phyloP scores from a whole-genome alignment of 2,329 filamentous ascomycete genomes.

The Ceratocystis eucalypticola region DNA sequence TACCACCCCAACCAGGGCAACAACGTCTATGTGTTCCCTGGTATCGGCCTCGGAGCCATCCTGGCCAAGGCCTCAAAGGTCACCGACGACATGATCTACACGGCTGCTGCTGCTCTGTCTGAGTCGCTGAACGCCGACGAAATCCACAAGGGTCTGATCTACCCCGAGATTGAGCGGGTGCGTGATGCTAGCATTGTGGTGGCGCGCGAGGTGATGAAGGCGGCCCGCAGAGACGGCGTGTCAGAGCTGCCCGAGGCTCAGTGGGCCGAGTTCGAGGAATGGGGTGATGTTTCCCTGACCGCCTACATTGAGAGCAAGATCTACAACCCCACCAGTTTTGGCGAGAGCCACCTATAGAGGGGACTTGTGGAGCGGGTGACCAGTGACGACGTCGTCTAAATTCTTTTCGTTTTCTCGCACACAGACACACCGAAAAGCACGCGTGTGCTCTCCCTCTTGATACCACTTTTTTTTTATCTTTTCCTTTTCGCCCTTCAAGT shows the following conservation, averaged over 20 bases:
- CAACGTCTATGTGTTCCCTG: constrained; percentile 89
- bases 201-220: constrained; percentile 83
- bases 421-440: neutral
- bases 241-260: constrained; percentile 53
- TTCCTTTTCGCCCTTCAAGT: neutral
- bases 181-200: constrained; percentile 79
- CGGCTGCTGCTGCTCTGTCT: constrained; percentile 69
- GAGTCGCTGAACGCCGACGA: constrained; percentile 70
- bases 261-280: constrained; percentile 61
- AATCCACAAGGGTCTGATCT: constrained; percentile 69
- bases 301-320: constrained; percentile 46
- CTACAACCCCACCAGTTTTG: constrained; percentile 43
- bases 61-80: constrained; percentile 74
- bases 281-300: constrained; percentile 49
- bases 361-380: constrained; percentile 22
- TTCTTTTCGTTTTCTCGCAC: neutral
- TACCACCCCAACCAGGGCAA: constrained; percentile 76
- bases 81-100: constrained; percentile 95
- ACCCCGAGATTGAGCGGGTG: constrained; percentile 82
- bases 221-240: constrained; percentile 70
- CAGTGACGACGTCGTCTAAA: neutral
- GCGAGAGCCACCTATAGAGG: constrained; percentile 27
- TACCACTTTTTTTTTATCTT: constrained; percentile 11
- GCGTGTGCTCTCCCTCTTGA: constrained; percentile 8
- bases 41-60: constrained; percentile 85